These are phyloP conservation scores for Silene conica DNA, from an alignment of 148 eudicot species.

Conservation along the genomic window DNA sequence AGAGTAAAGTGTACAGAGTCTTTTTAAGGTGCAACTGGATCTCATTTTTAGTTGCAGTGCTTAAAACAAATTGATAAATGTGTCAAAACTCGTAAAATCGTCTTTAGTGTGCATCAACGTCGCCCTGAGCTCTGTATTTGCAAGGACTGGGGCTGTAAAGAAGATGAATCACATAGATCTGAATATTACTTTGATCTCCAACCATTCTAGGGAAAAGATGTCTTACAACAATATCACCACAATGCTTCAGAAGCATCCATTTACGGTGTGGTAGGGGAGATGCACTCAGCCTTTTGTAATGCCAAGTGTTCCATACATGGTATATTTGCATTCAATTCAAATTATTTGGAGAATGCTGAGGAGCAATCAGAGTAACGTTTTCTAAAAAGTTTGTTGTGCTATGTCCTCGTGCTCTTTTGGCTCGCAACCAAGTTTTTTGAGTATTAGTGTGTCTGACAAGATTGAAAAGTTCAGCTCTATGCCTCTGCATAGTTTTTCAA, in stretches of 20 bases:
- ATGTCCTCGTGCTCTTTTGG: too few relatives aligned
- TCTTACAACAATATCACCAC: neutral
- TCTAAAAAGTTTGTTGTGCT: neutral
- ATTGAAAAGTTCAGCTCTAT: neutral
- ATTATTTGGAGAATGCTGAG: neutral
- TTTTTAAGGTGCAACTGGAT: neutral
- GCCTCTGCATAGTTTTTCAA: neutral
- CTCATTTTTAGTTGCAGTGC: slow-evolving; percentile 4
- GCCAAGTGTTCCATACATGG: neutral
- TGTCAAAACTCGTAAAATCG: neutral
- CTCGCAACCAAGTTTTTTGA: too few relatives aligned
- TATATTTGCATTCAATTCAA: neutral
- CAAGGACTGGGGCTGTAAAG: neutral
- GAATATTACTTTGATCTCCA: neutral
- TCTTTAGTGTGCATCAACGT: neutral
- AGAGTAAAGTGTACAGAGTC: neutral
- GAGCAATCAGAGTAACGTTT: neutral
- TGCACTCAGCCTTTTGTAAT: neutral
- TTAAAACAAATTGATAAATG: neutral
- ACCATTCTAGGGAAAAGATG: neutral
- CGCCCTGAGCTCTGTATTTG: neutral
- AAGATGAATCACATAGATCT: too few relatives aligned
- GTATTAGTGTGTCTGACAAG: neutral
- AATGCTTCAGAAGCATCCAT: neutral
- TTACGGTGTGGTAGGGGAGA: neutral